A percentile compares a stretch with the other conserved stretches of the same genome.
Evolutionary conservation across 2,329 filamentous ascomycete genomes (phyloP).

Genomic region (Trichoderma brevicompactum): DNA sequence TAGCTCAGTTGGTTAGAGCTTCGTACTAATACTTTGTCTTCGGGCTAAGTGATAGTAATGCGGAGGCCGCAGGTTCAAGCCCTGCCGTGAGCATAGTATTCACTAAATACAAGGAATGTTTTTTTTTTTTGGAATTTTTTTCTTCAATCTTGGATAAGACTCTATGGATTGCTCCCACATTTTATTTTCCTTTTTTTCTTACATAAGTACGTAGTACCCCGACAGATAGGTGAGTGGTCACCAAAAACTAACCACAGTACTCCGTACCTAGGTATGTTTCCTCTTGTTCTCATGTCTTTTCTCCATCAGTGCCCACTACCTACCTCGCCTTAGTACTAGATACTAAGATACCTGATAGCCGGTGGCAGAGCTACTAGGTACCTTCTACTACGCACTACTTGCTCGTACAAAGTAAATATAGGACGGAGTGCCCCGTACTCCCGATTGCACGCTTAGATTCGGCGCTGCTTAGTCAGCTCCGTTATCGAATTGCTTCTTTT

Average conservation of each 20-base stretch:
- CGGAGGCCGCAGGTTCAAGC: slow-evolving; percentile 26
- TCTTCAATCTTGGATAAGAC: neutral
- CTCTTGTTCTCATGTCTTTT: no score
- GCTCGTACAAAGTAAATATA: no score
- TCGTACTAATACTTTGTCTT: slow-evolving; percentile 22
- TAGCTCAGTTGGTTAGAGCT: slow-evolving; percentile 27
- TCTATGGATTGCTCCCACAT: neutral
- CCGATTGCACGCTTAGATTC: neutral
- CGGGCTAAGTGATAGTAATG: slow-evolving; percentile 7
- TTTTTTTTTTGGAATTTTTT: neutral
- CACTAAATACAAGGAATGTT: no score
- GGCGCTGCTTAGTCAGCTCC: slow-evolving; percentile 8
- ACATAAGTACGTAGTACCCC: no score
- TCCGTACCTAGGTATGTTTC: no score
- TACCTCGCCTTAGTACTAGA: no score
- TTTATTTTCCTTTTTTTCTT: neutral
- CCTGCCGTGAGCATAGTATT: neutral
- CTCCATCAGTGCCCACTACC: no score
- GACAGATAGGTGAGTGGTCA: no score
- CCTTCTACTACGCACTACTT: no score
- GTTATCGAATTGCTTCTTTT: slow-evolving; percentile 4
- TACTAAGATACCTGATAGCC: no score
- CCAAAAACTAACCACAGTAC: no score
- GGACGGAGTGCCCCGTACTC: neutral
- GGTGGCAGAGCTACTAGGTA: no score